These are phyloP conservation scores for Escovopsis sp. DNA, from an alignment of 2,329 filamentous ascomycete genomes.

Conservation along the genomic window DNA sequence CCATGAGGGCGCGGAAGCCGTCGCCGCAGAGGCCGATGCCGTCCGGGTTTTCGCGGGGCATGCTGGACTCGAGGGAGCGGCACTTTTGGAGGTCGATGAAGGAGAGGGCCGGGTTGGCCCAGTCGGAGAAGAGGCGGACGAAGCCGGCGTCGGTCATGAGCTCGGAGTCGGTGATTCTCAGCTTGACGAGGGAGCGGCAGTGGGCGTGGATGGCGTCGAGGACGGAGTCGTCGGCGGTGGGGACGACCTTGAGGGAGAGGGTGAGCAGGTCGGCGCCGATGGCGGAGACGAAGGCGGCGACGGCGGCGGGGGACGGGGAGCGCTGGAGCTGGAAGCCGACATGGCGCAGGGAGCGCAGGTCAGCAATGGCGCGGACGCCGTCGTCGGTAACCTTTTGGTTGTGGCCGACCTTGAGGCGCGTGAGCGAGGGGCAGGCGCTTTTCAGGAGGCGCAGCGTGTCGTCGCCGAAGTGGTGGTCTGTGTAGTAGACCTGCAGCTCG, in stretches of 20 bases:
- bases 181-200: constrained; percentile 54
- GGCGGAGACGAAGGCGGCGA: constrained; percentile 43
- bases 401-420: constrained; percentile 63
- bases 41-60: constrained; percentile 48
- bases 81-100: constrained; percentile 64
- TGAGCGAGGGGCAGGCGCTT: constrained; percentile 49
- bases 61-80: constrained; percentile 57
- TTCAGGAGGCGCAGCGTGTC: constrained; percentile 48
- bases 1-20: constrained; percentile 71
- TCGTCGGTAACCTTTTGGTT: constrained; percentile 58
- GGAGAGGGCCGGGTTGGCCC: constrained; percentile 56
- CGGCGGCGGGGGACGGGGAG: constrained; percentile 37
- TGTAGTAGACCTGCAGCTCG: constrained; percentile 63
- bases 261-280: constrained; percentile 57
- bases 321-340: constrained; percentile 55
- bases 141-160: constrained; percentile 62
- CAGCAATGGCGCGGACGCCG: constrained; percentile 49
- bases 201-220: constrained; percentile 54
- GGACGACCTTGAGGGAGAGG: constrained; percentile 58
- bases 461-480: constrained; percentile 69
- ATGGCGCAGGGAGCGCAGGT: constrained; percentile 51
- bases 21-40: constrained; percentile 58
- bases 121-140: constrained; percentile 54
- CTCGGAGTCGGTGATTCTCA: constrained; percentile 68
- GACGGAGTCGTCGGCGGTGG: constrained; percentile 50